A percentile compares a stretch with the other conserved stretches of the same genome.
phyloP scores from a whole-genome alignment of 768 basidiomycete genomes.

The Mrakia gelida region DNA sequence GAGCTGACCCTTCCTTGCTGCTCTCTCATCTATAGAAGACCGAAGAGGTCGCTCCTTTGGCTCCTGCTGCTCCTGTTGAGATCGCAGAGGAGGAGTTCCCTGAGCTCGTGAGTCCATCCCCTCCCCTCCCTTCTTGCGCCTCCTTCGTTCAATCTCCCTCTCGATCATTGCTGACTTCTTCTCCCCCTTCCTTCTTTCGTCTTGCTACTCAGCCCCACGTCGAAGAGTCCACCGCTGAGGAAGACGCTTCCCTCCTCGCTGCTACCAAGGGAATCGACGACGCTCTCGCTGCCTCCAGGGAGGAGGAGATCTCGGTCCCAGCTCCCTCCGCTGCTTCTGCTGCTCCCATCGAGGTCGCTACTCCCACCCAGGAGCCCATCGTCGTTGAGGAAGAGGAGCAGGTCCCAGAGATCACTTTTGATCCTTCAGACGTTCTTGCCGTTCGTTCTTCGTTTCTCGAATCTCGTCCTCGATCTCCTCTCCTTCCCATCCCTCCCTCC shows the following conservation, averaged over 20 bases:
- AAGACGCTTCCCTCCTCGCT: neutral
- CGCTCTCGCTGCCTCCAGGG: neutral
- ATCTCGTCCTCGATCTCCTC: neutral
- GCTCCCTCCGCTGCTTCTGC: neutral
- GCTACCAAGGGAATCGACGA: neutral
- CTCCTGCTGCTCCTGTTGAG: slow-evolving; percentile 3
- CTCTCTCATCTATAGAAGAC: neutral
- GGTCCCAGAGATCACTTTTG: neutral
- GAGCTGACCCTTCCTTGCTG: neutral
- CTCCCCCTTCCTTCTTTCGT: neutral
- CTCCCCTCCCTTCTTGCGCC: too few species aligned
- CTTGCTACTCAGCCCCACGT: neutral
- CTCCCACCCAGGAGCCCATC: neutral
- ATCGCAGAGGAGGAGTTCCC: slow-evolving; percentile 3
- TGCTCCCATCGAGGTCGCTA: neutral
- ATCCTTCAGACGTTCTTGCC: slow-evolving; percentile 11
- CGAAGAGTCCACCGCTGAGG: neutral
- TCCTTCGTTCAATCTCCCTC: neutral
- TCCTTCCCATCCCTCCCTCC: neutral
- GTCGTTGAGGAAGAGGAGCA: neutral
- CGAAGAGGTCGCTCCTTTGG: neutral
- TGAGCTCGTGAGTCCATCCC: neutral
- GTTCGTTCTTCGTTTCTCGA: neutral
- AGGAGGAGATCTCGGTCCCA: neutral
- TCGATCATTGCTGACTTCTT: too few species aligned